Conservation (phyloP, 495 filamentous ascomycete genomes). For the Stereocaulon alpinum region DNA sequence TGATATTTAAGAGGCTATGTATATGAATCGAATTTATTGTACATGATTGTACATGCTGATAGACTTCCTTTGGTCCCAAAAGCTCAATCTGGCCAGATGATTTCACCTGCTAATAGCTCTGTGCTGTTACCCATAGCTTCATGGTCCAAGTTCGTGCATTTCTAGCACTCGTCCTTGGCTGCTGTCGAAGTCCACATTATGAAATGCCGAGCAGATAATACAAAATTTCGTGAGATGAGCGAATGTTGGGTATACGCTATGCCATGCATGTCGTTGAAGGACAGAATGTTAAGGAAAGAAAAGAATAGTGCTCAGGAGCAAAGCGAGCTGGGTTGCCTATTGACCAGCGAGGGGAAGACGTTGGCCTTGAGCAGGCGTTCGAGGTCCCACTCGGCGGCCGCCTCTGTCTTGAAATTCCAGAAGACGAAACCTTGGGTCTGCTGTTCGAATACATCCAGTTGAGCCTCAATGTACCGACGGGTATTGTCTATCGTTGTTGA, state of each 20-base stretch:
- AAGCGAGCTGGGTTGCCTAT: constrained; percentile 20
- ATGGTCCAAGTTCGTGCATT: constrained; percentile 1
- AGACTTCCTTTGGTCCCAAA: constrained; percentile 2
- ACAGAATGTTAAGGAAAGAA: not conserved
- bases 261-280: not conserved
- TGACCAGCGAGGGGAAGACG: constrained; percentile 32
- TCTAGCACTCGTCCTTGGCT: not conserved
- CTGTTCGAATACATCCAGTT: constrained; percentile 34
- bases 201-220: not conserved
- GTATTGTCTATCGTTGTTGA: constrained; percentile 27
- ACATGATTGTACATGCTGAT: constrained; percentile 19
- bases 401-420: constrained; percentile 45
- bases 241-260: constrained; percentile 3
- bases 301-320: constrained; percentile 17
- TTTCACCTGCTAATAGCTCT: not conserved
- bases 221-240: constrained; percentile 4
- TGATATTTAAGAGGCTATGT: constrained; percentile 1
- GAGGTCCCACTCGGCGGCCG: constrained; percentile 39
- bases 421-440: constrained; percentile 38
- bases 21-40: not conserved
- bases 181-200: not conserved
- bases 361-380: constrained; percentile 33
- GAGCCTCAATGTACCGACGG: constrained; percentile 36
- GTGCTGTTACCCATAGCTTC: not conserved
- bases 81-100: constrained; percentile 3